Conservation (phyloP, 2,329 filamentous ascomycete genomes). For the Coniochaeta sp. region DNA sequence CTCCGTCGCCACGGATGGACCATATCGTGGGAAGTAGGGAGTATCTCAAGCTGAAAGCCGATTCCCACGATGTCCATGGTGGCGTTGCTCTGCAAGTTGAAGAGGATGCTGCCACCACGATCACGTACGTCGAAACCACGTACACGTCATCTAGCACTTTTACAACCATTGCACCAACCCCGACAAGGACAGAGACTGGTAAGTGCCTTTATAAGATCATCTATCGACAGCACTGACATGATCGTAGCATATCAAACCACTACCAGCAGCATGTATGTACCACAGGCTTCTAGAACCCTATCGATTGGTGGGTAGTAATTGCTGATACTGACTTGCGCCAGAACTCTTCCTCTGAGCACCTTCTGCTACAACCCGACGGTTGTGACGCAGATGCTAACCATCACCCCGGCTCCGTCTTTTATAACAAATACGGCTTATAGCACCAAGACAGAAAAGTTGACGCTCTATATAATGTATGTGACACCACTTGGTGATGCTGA, state of each 20-base stretch:
- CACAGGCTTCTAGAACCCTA: not conserved
- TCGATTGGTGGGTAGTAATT: not conserved
- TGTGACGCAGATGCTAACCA: not conserved
- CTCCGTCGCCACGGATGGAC: not conserved
- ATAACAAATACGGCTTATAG: not conserved
- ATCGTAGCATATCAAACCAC: not conserved
- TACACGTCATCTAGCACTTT: not conserved
- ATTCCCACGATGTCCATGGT: not conserved
- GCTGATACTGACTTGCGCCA: not conserved
- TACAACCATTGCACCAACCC: not conserved
- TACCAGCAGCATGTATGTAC: not conserved
- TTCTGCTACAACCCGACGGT: slow-evolving; percentile 1
- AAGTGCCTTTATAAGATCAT: not conserved
- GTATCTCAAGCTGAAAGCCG: not conserved
- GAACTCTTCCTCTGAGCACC: not conserved
- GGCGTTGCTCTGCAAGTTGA: not conserved
- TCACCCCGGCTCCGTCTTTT: not conserved
- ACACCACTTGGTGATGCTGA: not conserved
- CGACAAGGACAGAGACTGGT: not conserved
- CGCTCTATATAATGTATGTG: not conserved
- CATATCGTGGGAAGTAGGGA: not conserved
- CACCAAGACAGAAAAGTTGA: not conserved
- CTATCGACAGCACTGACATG: not conserved
- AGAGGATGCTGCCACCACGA: not conserved
- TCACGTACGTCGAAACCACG: slow-evolving; percentile 1